Base-by-base conservation (phyloP, 2,329 filamentous ascomycete genomes). In the Aspergillus pseudonomiae region DNA sequence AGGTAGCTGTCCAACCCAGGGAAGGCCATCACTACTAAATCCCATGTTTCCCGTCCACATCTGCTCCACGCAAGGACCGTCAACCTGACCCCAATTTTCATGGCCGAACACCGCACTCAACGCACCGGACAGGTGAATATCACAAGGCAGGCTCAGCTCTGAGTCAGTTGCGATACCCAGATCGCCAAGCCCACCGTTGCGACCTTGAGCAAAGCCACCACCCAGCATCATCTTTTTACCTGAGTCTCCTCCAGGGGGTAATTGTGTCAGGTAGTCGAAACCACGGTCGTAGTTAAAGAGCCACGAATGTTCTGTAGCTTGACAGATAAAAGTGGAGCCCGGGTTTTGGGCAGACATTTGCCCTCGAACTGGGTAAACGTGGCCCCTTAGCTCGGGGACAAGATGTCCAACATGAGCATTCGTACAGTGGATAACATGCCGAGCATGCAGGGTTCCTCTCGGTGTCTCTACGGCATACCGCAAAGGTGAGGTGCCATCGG, bases 351-450 rank as follows among this genome's bases (percentile, higher is more conserved):
- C 77, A 0, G 78, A 78, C 80, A 83, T 82, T 32, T 77, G 75
- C 0, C 79, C 79, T 5, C 79, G 74, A 1, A 78, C 64, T 0
- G 80, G 78, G 56, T 75, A 79, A 6, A 82, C 61, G 10, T 70
- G 70, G 9, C 79, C 79, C 6, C 73, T 69, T 4, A 83, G 69
- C 0, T 67, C 79, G 0, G 86, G 84, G 3, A 88, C 69, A 1
- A 88, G 80, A 57, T 86, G 81, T 0, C 81, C 73, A 0, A 83
- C 79, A 65, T 84, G 84, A 6, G 78, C 85, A 65, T 89, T 88
- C 1, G 85, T 89, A 9, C 84, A 84, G 65, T 89, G 84, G 2
- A 89, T 78, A 1, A 89, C 76, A 59, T 88, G 82, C 0, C 77
- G 75, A 9, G 84, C 78, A 4, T 69, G 71, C 39, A 88, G 77